Conservation (phyloP, 164 flowering plant genomes). For the Vitis labrusca region DNA sequence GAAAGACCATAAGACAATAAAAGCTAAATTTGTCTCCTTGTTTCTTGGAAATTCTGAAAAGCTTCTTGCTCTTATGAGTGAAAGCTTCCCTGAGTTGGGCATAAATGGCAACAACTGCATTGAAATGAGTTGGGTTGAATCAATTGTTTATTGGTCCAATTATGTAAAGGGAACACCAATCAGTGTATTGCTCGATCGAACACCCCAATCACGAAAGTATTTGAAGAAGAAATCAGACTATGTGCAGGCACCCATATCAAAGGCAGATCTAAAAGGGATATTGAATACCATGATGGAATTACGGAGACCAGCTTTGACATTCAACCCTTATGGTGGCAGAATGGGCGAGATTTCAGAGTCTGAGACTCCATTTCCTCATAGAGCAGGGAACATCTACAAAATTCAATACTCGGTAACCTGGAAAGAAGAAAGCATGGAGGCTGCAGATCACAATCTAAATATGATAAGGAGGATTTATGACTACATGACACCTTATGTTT, state of each 20-base stretch:
- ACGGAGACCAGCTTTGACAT: neutral
- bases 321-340: slow-evolving; percentile 30
- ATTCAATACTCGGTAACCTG: slow-evolving; percentile 23
- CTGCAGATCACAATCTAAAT: neutral
- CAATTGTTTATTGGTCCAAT: slow-evolving; percentile 10
- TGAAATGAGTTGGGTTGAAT: slow-evolving; percentile 36
- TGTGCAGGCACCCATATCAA: slow-evolving; percentile 13
- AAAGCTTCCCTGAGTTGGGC: slow-evolving; percentile 15
- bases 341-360: slow-evolving; percentile 19
- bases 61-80: slow-evolving; percentile 10
- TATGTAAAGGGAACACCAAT: slow-evolving; percentile 8
- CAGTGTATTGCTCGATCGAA: slow-evolving; percentile 18
- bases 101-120: slow-evolving; percentile 7
- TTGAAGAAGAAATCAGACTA: slow-evolving; percentile 31
- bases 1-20: neutral
- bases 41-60: slow-evolving; percentile 9
- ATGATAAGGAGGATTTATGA: slow-evolving; percentile 12
- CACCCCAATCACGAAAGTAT: neutral
- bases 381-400: slow-evolving; percentile 25
- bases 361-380: slow-evolving; percentile 27
- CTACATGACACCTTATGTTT: slow-evolving; percentile 29
- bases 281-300: slow-evolving; percentile 12
- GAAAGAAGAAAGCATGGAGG: slow-evolving; percentile 12
- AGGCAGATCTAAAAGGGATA: slow-evolving; percentile 10
- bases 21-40: slow-evolving; percentile 5